Conservation (phyloP, 495 filamentous ascomycete species). For the Daldinia decipiens region DNA sequence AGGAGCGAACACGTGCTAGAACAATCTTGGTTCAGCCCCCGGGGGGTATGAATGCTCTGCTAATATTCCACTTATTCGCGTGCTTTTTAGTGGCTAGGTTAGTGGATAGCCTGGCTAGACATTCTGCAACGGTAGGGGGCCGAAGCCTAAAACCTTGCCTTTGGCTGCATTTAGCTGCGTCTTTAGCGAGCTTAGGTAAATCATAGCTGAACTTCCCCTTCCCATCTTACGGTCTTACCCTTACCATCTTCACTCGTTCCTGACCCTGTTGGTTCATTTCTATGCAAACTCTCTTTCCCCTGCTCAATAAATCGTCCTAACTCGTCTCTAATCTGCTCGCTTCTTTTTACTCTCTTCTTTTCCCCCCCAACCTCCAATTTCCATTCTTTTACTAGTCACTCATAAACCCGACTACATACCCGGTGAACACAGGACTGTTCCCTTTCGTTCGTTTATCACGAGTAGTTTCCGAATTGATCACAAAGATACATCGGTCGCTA, state of each 20-base stretch:
- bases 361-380: constrained; percentile 34
- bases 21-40: constrained; percentile 21
- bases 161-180: constrained; percentile 1
- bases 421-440: constrained; percentile 43
- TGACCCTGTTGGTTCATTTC: constrained; percentile 1
- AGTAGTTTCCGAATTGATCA: constrained; percentile 9
- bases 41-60: constrained; percentile 20
- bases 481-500: constrained; percentile 27
- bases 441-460: constrained; percentile 39
- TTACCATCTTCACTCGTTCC: background rate
- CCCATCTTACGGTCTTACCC: background rate
- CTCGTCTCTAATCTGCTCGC: constrained; percentile 1
- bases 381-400: constrained; percentile 18
- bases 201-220: constrained; percentile 23
- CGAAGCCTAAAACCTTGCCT: constrained; percentile 9
- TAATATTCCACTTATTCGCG: constrained; percentile 19
- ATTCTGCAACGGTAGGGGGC: constrained; percentile 18
- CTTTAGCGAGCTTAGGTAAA: constrained; percentile 10
- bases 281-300: constrained; percentile 40
- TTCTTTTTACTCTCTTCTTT: constrained; percentile 22
- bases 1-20: constrained; percentile 25
- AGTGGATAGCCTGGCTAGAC: constrained; percentile 30
- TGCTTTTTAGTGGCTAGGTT: constrained; percentile 27
- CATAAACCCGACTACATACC: constrained; percentile 37
- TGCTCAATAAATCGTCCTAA: constrained; percentile 26